These are phyloP conservation scores for Phoma sp. DNA, from an alignment of 2,329 filamentous ascomycete genomes.

Conservation along the genomic window DNA sequence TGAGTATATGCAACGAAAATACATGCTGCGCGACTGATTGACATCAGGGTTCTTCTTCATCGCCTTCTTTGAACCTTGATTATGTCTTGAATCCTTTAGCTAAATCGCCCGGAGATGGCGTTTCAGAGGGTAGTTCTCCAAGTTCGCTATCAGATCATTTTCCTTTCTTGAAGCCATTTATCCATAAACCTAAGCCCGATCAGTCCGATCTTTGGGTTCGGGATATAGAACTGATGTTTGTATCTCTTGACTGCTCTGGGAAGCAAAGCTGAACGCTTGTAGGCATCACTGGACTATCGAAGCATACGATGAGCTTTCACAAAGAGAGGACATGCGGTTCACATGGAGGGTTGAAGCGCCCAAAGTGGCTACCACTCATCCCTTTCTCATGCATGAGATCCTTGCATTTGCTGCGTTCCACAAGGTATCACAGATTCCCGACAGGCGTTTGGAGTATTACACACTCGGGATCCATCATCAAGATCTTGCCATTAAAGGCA, in stretches of 20 bases:
- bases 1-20: conserved; percentile 11
- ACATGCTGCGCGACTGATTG: background rate
- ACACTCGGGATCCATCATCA: conserved; percentile 46
- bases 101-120: conserved; percentile 11
- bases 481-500: conserved; percentile 42
- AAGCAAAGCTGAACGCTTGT: background rate
- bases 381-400: conserved; percentile 51
- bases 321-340: conserved; percentile 31
- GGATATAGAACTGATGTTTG: conserved; percentile 45
- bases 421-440: conserved; percentile 40
- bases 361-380: conserved; percentile 41
- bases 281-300: conserved; percentile 45
- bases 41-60: conserved; percentile 23
- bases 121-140: conserved; percentile 34
- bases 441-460: conserved; percentile 36
- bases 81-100: conserved; percentile 28
- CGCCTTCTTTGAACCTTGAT: conserved; percentile 29
- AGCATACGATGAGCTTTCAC: conserved; percentile 31
- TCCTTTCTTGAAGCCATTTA: conserved; percentile 41
- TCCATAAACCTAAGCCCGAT: conserved; percentile 26
- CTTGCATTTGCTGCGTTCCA: conserved; percentile 50
- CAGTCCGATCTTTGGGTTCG: conserved; percentile 39
- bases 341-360: conserved; percentile 46
- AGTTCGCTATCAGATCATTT: conserved; percentile 38
- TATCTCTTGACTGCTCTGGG: background rate